These are phyloP conservation scores for Botryotinia globosa DNA, from an alignment of 2,329 filamentous ascomycete species.

Conservation along the genomic window DNA sequence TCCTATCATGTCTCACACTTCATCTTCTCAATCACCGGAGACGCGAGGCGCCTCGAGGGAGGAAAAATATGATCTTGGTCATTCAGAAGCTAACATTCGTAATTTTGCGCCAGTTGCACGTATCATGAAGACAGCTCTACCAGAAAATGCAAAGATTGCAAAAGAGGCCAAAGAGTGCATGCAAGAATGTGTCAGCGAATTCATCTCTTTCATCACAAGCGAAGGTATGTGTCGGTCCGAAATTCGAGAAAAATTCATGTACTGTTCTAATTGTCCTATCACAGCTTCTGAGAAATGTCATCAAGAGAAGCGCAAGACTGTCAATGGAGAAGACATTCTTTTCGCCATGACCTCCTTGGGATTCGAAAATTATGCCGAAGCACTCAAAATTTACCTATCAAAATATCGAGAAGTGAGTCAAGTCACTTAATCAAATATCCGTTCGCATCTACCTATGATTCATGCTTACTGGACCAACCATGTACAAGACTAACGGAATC, in stretches of 20 bases:
- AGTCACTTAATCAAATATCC: conserved; percentile 11
- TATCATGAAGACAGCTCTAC: conserved; percentile 97
- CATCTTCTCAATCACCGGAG: conserved; percentile 49
- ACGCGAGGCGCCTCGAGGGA: conserved; percentile 45
- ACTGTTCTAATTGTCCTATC: conserved; percentile 30
- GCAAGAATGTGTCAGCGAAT: conserved; percentile 99
- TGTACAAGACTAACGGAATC: conserved; percentile 16
- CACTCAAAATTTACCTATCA: conserved; percentile 94
- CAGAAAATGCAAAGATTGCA: conserved; percentile 97
- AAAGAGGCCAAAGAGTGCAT: conserved; percentile 99
- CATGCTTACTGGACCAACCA: conserved; percentile 14
- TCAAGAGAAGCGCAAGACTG: conserved; percentile 98
- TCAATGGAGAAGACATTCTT: conserved; percentile 97
- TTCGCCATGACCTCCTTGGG: conserved; percentile 99
- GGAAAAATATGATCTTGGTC: conserved; percentile 34
- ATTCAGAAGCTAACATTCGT: conserved; percentile 83
- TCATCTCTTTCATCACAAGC: conserved; percentile 99
- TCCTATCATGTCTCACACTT: conserved; percentile 58
- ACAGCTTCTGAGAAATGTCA: conserved; percentile 98
- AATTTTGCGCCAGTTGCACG: conserved; percentile 95
- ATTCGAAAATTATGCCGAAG: conserved; percentile 98
- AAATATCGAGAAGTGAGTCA: conserved; percentile 92
- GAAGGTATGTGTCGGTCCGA: conserved; percentile 66
- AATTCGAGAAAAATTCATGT: conserved; percentile 20
- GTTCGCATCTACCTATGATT: conserved; percentile 17